Evolutionary conservation across 2,329 filamentous ascomycete species (phyloP), one percentile per base, ranked within the genome.

Genomic region (Penicillium sp.): DNA sequence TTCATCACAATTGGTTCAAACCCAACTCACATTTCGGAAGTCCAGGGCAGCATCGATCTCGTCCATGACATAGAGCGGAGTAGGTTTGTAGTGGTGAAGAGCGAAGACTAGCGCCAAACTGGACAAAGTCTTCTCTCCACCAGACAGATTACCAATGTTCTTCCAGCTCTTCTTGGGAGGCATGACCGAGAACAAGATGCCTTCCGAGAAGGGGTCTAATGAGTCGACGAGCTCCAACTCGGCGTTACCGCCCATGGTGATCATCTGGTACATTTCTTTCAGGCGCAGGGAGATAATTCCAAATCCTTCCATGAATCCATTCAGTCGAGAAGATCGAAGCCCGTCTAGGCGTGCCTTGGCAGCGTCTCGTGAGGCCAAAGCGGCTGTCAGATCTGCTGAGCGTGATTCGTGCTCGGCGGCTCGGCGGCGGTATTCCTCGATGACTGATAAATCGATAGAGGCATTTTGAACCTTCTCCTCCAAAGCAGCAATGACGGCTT

Each of bases 231-330:
- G 82, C 69, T 98, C 94, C 12, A 98, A 80, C 72, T 98, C 93
- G 0, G 93, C 93, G 62, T 98, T 98, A 49, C 93, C 93, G 54
- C 93, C 93, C 89, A 98, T 97, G 21, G 93, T 98, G 68, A 98
- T 98, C 90, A 98, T 96, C 68, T 98, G 93, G 73, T 98, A 98
- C 93, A 98, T 98, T 66, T 98, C 93, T 75, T 98, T 98, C 40
- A 98, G 77, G 1, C 91, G 86, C 22, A 96, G 77, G 1, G 91
- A 97, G 69, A 98, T 98, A 55, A 82, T 85, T 63, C 85, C 85
- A 74, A 98, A 97, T 34, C 94, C 93, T 66, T 94, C 88, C 90
- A 97, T 97, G 78, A 98, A 98, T 32, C 93, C 91, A 61, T 96
- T 91, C 7, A 97, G 77, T 28, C 93, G 87, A 43, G 95, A 77